Evolutionary conservation across 805 yeast species (phyloP), one percentile per base, ranked within the genome.

Genomic region (Scheffersomyces stipitis): DNA sequence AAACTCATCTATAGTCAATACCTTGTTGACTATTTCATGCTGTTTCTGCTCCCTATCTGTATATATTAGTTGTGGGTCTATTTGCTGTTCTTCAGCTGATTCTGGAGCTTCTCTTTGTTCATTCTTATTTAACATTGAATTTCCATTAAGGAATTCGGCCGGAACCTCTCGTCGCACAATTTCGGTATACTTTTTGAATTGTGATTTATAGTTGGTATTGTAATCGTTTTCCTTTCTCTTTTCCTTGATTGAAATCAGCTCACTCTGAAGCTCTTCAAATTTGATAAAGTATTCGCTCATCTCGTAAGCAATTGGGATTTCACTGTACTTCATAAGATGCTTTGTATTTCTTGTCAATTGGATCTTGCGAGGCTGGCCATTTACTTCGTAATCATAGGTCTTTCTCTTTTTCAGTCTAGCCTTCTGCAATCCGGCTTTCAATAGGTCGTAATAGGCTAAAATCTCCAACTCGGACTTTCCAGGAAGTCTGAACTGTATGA

Each of bases 221-320:
- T 18, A 22, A 29, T 44, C 45, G 17, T 38, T 36, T 3, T 18
- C 15, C 9, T 34, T 31, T 3, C 34, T 12, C 5, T 37, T 38
- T 27, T 62, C 69, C 18, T 46, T 48, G 10, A 36, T 37, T 5
- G 48, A 40, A 8, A 66, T 42, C 29, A 44, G 27, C 9, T 44
- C 44, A 33, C 66, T 55, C 32, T 69, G 69, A 2, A 45, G 45
- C 22, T 75, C 74, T 45, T 80, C 86, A 42, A 72, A 50, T 4
- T 55, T 50, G 1, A 73, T 48, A 38, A 64, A 71, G 14, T 52
- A 52, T 5, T 64, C 64, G 41, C 74, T 71, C 62, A 80, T 64
- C 46, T 80, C 86, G 40, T 63, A 56, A 1, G 81, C 75, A 3
- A 65, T 62, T 1, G 85, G 84, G 7, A 80, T 55, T 9, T 75